A percentile compares a stretch with the other conserved stretches of the same genome.
These are phyloP conservation scores for Polymyxa betae DNA, from an alignment of 208 protist species.

Conservation along the genomic window DNA sequence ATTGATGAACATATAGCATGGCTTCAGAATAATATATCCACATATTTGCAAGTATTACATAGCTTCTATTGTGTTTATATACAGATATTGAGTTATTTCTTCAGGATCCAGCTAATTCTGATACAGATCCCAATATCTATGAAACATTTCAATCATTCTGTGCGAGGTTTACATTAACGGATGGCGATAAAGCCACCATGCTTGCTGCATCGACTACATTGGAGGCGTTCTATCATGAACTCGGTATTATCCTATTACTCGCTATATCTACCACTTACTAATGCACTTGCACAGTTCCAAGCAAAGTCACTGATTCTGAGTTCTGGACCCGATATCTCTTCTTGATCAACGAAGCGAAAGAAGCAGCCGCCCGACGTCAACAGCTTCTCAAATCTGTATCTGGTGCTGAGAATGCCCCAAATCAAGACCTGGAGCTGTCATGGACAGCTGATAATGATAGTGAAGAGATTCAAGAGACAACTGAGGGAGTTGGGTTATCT, in stretches of 20 bases:
- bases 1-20: neutral
- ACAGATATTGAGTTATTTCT: neutral
- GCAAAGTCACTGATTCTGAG: neutral
- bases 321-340: neutral
- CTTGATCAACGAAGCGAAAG: neutral
- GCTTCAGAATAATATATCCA: neutral
- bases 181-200: neutral
- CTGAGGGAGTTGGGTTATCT: neutral
- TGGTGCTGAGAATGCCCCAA: neutral
- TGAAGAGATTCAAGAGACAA: neutral
- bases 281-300: neutral
- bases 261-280: neutral
- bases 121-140: neutral
- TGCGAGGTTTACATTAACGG: neutral
- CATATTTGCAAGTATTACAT: neutral
- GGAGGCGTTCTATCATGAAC: neutral
- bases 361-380: neutral
- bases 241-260: neutral
- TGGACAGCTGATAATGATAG: neutral
- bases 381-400: neutral
- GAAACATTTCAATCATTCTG: neutral
- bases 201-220: neutral
- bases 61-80: neutral
- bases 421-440: neutral
- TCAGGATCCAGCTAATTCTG: neutral